Conservation (phyloP, 2,329 filamentous ascomycete species). For the Herpotrichia juniperi region DNA sequence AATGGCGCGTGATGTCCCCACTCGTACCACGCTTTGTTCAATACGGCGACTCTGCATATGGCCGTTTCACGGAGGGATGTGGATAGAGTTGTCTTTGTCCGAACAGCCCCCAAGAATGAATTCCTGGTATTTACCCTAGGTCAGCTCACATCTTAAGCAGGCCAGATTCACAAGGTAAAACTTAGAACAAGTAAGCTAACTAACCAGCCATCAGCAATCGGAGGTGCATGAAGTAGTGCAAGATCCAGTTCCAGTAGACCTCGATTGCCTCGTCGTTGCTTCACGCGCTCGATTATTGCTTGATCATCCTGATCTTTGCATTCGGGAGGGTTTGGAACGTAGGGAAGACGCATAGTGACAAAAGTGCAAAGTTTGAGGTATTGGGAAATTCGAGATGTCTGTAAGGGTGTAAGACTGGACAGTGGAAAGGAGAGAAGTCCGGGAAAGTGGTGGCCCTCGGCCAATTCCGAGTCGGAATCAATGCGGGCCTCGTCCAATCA, state of each 20-base stretch:
- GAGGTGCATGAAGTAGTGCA: slow-evolving; percentile 60
- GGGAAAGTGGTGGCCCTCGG: no score
- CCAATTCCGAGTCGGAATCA: no score
- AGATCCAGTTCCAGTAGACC: slow-evolving; percentile 60
- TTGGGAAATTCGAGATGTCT: not conserved
- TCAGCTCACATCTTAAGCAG: no score
- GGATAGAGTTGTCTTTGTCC: slow-evolving; percentile 58
- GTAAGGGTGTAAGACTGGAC: not conserved
- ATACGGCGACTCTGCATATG: slow-evolving; percentile 79
- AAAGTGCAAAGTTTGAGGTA: no score
- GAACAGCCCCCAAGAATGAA: slow-evolving; percentile 61
- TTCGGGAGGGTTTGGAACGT: slow-evolving; percentile 58
- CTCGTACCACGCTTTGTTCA: slow-evolving; percentile 85
- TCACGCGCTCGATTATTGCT: slow-evolving; percentile 57
- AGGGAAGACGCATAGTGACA: slow-evolving; percentile 65
- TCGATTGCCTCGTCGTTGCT: slow-evolving; percentile 57
- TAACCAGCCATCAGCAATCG: slow-evolving; percentile 62
- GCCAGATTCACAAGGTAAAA: not conserved
- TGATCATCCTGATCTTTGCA: slow-evolving; percentile 55
- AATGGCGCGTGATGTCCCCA: slow-evolving; percentile 78
- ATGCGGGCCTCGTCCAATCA: no score
- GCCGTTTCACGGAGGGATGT: slow-evolving; percentile 72
- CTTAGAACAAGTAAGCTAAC: slow-evolving; percentile 1
- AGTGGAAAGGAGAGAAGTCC: no score
- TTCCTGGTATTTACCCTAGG: no score